Evolutionary conservation across 1,284 basidiomycete species (phyloP), one percentile per base, ranked within the genome.

Genomic region (Apiotrichum sp.): DNA sequence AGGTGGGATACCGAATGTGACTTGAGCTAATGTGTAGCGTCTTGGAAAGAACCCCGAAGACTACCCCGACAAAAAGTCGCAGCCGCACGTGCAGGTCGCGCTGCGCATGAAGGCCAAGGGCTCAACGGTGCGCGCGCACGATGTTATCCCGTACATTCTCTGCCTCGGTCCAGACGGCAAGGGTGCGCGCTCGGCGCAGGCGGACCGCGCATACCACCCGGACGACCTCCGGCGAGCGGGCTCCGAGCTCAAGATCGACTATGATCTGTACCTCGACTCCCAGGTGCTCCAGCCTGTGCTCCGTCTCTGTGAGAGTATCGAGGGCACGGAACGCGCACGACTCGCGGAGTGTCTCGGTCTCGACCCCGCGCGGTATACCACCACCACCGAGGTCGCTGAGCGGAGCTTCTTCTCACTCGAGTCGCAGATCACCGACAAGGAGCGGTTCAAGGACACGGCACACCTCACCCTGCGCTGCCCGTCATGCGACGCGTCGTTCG

Each of bases 1-100:
- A 96, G 81, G 89, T 89, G 42, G 67, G 68, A 47, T 47, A 32
- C 8, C 32, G 22, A 7, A 44, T 10, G 2, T 7, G 3, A 11
- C 16, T 11, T 1, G 1, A 41, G 8, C 43, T 56, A 35, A 50
- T 50, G 35, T 40, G 36, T 65, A 93, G 89, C 87, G 93, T 58
- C 79, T 97, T 48, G 89, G 93, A 32, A 97, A 95, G 80, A 89
- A 91, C 63, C 93, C 92, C 0, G 88, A 93, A 69, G 93, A 95
- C 69, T 99, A 98, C 69, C 93, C 93, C 0, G 93, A 98, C 70
- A 88, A 85, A 31, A 97, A 97, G 77, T 85, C 82, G 43, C 93
- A 95, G 67, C 95, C 95, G 1, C 96, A 98, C 69, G 96, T 98
- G 1, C 93, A 97, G 67, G 96, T 99, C 11, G 95, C 95, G 0